A percentile compares a stretch with the other conserved stretches of the same genome.
These are phyloP conservation scores for Thelonectria rubi DNA, from an alignment of 2,329 filamentous ascomycete genomes.

Conservation along the genomic window DNA sequence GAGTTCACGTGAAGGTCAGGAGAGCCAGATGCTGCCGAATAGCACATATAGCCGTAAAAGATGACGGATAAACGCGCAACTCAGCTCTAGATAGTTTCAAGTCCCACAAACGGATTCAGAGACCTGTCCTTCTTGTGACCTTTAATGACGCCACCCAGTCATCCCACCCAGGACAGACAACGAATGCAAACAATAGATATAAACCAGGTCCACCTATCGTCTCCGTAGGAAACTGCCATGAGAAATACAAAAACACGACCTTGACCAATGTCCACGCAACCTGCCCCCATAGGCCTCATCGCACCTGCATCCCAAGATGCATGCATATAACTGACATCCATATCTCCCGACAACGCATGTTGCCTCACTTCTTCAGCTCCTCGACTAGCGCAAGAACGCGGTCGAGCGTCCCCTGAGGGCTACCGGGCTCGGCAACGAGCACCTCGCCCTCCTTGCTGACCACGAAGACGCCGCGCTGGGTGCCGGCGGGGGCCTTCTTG, in stretches of 20 bases:
- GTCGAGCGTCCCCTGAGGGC: slow-evolving; percentile 80
- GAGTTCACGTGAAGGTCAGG: no score
- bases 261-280: no score
- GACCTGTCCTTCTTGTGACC: no score
- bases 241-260: neutral
- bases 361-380: slow-evolving; percentile 44
- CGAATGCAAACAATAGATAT: no score
- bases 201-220: slow-evolving; percentile 20
- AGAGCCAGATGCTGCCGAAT: no score
- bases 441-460: slow-evolving; percentile 85
- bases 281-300: slow-evolving; percentile 1
- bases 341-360: no score
- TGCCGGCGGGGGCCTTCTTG: slow-evolving; percentile 84
- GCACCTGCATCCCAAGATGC: slow-evolving; percentile 7
- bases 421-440: slow-evolving; percentile 76
- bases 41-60: no score
- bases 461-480: slow-evolving; percentile 86
- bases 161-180: no score
- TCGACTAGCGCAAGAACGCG: slow-evolving; percentile 77
- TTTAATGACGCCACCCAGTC: no score
- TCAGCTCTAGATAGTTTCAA: no score
- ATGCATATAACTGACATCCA: neutral
- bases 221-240: slow-evolving; percentile 11
- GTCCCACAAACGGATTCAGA: no score
- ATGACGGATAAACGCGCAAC: no score